These are phyloP conservation scores for Tricholoma furcatifolium DNA, from an alignment of 768 basidiomycete genomes.

Conservation along the genomic window DNA sequence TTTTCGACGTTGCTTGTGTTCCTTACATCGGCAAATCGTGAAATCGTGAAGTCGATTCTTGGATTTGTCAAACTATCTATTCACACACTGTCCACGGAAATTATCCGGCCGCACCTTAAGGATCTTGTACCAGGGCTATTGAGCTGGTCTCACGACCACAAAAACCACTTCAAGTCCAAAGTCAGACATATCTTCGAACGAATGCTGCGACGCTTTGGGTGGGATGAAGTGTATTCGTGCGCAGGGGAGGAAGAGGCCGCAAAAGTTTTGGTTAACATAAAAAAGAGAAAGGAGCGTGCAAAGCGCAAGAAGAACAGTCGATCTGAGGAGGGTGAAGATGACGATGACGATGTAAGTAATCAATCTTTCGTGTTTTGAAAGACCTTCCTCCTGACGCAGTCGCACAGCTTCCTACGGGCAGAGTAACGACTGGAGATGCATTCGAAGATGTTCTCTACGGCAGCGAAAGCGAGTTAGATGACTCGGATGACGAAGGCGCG, in stretches of 20 bases:
- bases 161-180: slow-evolving; percentile 98
- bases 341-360: slow-evolving; percentile 42
- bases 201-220: slow-evolving; percentile 88
- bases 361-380: not conserved
- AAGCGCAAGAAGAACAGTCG: slow-evolving; percentile 79
- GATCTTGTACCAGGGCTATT: slow-evolving; percentile 82
- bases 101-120: slow-evolving; percentile 76
- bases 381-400: slow-evolving; percentile 4
- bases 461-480: slow-evolving; percentile 87
- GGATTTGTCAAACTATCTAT: slow-evolving; percentile 94
- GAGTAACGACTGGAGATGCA: slow-evolving; percentile 72
- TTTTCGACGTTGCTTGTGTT: slow-evolving; percentile 87
- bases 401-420: slow-evolving; percentile 40
- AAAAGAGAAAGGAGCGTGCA: slow-evolving; percentile 90
- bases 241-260: slow-evolving; percentile 76
- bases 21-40: slow-evolving; percentile 90
- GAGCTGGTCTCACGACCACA: slow-evolving; percentile 95
- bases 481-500: slow-evolving; percentile 60
- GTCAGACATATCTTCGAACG: slow-evolving; percentile 97
- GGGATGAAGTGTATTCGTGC: slow-evolving; percentile 76
- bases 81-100: slow-evolving; percentile 72
- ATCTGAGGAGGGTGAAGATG: slow-evolving; percentile 60
- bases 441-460: slow-evolving; percentile 98
- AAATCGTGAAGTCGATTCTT: slow-evolving; percentile 95
- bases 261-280: slow-evolving; percentile 92